phyloP scores from a whole-genome alignment of 1,139 yeast genomes.

The Candida tunisiensis region DNA sequence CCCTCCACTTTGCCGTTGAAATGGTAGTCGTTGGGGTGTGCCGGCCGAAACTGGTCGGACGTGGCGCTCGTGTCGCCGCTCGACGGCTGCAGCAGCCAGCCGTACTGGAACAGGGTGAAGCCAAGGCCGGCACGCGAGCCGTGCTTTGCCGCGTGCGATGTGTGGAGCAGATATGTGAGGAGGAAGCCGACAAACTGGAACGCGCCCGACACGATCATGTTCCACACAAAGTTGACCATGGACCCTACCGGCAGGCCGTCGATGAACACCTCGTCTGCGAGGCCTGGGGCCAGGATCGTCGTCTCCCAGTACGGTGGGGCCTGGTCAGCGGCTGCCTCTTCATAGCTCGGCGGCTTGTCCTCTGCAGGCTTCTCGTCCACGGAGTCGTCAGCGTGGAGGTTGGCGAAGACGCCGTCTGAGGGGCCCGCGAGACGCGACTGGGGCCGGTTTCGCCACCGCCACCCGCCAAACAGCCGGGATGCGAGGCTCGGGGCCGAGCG shows the following conservation, averaged over 20 bases:
- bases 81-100: conserved; percentile 52
- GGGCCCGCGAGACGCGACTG: no score
- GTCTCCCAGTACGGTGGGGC: conserved; percentile 97
- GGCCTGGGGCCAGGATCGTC: conserved; percentile 64
- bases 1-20: conserved; percentile 15
- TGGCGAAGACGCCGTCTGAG: conserved; percentile 95
- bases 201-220: conserved; percentile 69
- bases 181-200: conserved; percentile 92
- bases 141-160: conserved; percentile 94
- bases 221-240: conserved; percentile 77
- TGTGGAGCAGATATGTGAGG: conserved; percentile 76
- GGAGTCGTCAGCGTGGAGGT: conserved; percentile 30
- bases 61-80: conserved; percentile 17
- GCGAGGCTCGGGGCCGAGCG: no score
- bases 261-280: conserved; percentile 77
- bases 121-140: conserved; percentile 94
- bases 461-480: no score
- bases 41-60: conserved; percentile 24
- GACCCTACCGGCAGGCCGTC: conserved; percentile 97
- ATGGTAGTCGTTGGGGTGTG: conserved; percentile 22
- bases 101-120: conserved; percentile 61
- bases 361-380: conserved; percentile 29
- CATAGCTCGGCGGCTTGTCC: conserved; percentile 76
- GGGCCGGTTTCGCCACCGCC: no score
- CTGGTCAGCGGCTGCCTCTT: conserved; percentile 88